Conservation (phyloP, 257 asterid species). For the Ligustrum vulgare region DNA sequence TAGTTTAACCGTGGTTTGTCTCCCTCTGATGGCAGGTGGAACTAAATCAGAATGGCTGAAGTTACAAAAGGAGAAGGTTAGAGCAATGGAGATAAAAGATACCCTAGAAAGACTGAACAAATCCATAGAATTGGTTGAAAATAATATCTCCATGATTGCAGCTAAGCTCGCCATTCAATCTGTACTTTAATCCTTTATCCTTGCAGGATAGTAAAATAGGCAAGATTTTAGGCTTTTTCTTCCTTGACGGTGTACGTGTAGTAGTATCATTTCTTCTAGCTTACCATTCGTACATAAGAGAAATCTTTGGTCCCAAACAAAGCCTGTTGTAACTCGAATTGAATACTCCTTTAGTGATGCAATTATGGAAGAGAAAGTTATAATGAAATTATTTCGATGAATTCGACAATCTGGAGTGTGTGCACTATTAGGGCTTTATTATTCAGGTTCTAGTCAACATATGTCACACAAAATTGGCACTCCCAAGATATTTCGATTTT, state of each 20-base stretch:
- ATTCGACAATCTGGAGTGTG: not conserved
- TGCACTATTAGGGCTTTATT: not conserved
- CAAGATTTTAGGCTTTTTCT: not conserved
- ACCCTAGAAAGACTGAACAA: slow-evolving; percentile 61
- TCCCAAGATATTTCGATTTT: not conserved
- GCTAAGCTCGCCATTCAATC: slow-evolving; percentile 71
- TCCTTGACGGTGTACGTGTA: not conserved
- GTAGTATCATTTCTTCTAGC: not conserved
- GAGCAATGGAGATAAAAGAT: slow-evolving; percentile 65
- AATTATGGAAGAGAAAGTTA: not conserved
- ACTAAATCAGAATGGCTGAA: slow-evolving; percentile 22
- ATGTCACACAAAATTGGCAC: not conserved
- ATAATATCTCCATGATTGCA: slow-evolving; percentile 48
- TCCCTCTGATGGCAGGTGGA: slow-evolving; percentile 18
- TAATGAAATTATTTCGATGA: not conserved
- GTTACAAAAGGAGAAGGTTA: slow-evolving; percentile 60
- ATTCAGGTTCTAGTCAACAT: not conserved
- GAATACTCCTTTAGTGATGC: not conserved
- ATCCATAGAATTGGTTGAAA: slow-evolving; percentile 38
- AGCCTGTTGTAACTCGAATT: not conserved
- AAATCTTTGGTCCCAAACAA: not conserved
- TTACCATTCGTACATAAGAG: not conserved
- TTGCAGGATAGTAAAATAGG: not conserved
- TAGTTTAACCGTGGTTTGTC: not conserved
- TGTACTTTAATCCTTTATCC: slow-evolving; percentile 11